Percentiles rank a stretch among this genome's conserved stretches.
These are phyloP conservation scores for Myriangium duriaei DNA, from an alignment of 2,329 filamentous ascomycete genomes.

Conservation along the genomic window DNA sequence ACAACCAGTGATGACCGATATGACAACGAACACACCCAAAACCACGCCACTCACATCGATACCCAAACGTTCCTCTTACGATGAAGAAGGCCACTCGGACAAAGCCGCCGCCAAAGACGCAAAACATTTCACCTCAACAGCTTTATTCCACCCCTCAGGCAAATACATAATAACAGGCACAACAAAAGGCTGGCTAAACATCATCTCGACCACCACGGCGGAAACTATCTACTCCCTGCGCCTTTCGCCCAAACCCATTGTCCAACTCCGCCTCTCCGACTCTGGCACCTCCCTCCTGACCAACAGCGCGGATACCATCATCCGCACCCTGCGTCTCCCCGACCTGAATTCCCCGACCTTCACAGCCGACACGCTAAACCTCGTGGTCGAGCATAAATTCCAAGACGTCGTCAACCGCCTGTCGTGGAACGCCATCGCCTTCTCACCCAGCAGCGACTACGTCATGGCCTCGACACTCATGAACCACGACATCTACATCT, in stretches of 20 bases:
- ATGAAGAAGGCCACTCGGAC: slow-evolving; percentile 61
- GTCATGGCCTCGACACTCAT: slow-evolving; percentile 94
- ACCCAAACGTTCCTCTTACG: slow-evolving; percentile 59
- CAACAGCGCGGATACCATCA: slow-evolving; percentile 89
- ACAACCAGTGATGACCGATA: slow-evolving; percentile 74
- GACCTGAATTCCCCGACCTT: slow-evolving; percentile 53
- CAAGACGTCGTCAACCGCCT: slow-evolving; percentile 92
- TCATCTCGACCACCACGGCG: slow-evolving; percentile 71
- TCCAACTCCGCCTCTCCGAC: slow-evolving; percentile 69
- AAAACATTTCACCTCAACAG: slow-evolving; percentile 88
- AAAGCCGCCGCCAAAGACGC: slow-evolving; percentile 86
- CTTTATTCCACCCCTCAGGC: slow-evolving; percentile 73
- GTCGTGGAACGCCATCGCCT: slow-evolving; percentile 94
- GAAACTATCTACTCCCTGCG: slow-evolving; percentile 83
- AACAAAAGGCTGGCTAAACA: slow-evolving; percentile 90
- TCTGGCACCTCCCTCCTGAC: slow-evolving; percentile 81
- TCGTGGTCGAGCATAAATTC: slow-evolving; percentile 94
- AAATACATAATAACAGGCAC: slow-evolving; percentile 87
- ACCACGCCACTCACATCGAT: slow-evolving; percentile 44
- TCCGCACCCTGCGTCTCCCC: slow-evolving; percentile 81
- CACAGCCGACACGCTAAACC: slow-evolving; percentile 71
- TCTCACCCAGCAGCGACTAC: slow-evolving; percentile 88
- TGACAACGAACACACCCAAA: slow-evolving; percentile 42
- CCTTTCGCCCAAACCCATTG: slow-evolving; percentile 75
- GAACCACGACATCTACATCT: slow-evolving; percentile 97